Evolutionary conservation across 768 basidiomycete species (phyloP), one percentile per base, ranked within the genome.

Genomic region (Pleurotus sapidus): DNA sequence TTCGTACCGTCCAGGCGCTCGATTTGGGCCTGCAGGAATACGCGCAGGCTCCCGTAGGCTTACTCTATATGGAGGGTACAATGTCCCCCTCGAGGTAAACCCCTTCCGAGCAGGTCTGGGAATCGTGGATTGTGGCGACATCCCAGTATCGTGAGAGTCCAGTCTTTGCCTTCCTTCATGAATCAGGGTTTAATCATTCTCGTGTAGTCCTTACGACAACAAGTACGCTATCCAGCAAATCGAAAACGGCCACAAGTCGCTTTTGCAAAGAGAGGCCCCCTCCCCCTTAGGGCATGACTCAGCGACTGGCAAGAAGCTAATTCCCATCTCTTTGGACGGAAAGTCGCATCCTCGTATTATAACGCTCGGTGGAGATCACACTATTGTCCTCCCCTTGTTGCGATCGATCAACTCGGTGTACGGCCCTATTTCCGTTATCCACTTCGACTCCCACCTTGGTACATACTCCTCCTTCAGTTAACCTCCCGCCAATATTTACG

Each of bases 291-390:
- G 83, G 4, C 86, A 86, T 57, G 84, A 89, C 62, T 74, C 82
- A 0, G 53, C 79, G 50, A 87, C 84, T 12, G 88, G 88, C 4
- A 62, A 79, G 62, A 72, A 76, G 25, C 78, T 89, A 18, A 65
- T 72, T 12, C 84, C 88, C 17, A 70, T 90, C 45, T 82, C 88
- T 42, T 65, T 72, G 17, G 90, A 94, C 59, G 90, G 89, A 11
- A 84, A 82, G 65, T 76, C 83, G 55, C 92, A 94, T 65, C 92
- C 93, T 0, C 78, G 90, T 39, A 74, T 95, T 55, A 80, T 95
- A 59, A 90, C 91, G 18, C 82, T 94, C 34, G 93, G 93, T 18
- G 93, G 93, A 3, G 93, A 95, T 65, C 93, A 94, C 67, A 92
- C 91, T 7, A 91, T 94, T 59, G 91, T 77, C 6, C 67, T 80